Base-by-base conservation (phyloP, 345 rosid genomes). In the Boechera stricta region DNA sequence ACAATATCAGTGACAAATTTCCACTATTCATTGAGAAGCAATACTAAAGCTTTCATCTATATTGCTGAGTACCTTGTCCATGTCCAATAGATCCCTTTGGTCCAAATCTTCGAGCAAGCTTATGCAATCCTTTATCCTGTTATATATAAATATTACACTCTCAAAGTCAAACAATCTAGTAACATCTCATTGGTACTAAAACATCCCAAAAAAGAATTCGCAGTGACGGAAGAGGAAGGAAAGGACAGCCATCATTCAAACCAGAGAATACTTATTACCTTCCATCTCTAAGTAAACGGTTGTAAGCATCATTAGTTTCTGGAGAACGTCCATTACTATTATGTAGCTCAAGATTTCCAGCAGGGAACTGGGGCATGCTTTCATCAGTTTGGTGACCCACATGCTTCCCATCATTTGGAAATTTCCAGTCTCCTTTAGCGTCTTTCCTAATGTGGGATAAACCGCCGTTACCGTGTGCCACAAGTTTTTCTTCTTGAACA, bases 91-190 rank as follows among this genome's bases (percentile, higher is more conserved):
- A 79, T 87, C 88, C 68, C 32, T 80, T 72, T 80, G 78, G 55
- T 90, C 93, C 93, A 80, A 66, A 77, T 87, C 93, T 84, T 94
- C 92, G 47, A 94, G 93, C 83, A 94, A 82, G 79, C 67, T 81
- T 48, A 94, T 64, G 81, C 93, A 92, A 24, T 89, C 89, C n/a
- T 82, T 76, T 62, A 90, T 71, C 93, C 98, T 94, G 74, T 10
- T 71, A 58, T 35, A 29, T 31, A 33, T 39, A n/a, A 49, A 74
- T 38, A 72, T 44, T 44, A 70, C 2, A 55, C 12, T 56, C 69
- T 59, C 64, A 45, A 36, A 52, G 6, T 59, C 16, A 67, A 56
- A 67, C 21, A 38, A 76, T 60, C 35, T 31, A 66, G 72, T 6
- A 38, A 52, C 9, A 38, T 75, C 72, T 56, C 49, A 56, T 55